A percentile compares a stretch with the other conserved stretches of the same genome.
These are phyloP conservation scores for Verticillium alfalfae DNA, from an alignment of 2,329 filamentous ascomycete species.

Conservation along the genomic window DNA sequence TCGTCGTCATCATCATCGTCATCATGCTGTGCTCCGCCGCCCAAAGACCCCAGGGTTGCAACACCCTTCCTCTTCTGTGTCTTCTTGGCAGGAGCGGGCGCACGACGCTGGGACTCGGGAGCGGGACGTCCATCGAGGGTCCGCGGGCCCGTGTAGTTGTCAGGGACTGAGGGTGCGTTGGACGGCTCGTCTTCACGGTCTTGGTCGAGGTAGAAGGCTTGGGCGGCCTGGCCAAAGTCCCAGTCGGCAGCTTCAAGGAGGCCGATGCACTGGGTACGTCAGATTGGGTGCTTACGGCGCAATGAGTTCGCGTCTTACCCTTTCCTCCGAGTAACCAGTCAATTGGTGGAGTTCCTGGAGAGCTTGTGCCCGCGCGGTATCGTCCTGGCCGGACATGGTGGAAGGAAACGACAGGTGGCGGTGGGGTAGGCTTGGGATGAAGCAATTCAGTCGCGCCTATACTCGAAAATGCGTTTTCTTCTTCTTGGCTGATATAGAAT, in stretches of 20 bases:
- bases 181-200: conserved; percentile 41
- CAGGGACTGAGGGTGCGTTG: conserved; percentile 17
- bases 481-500: too few relatives aligned
- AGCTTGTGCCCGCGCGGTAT: conserved; percentile 15
- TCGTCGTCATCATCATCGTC: conserved; percentile 57
- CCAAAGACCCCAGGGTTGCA: conserved; percentile 53
- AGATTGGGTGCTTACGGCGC: not conserved
- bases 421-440: not conserved
- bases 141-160: conserved; percentile 53
- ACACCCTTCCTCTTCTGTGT: conserved; percentile 53
- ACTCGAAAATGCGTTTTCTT: too few relatives aligned
- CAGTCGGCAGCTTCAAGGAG: conserved; percentile 62
- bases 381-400: conserved; percentile 33
- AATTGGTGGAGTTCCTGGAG: not conserved
- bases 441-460: too few relatives aligned
- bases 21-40: conserved; percentile 44
- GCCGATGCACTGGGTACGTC: conserved; percentile 50
- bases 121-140: conserved; percentile 60
- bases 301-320: not conserved
- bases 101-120: conserved; percentile 23
- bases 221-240: conserved; percentile 59
- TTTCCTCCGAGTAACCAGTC: conserved; percentile 8
- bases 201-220: conserved; percentile 55
- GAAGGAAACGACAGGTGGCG: conserved; percentile 3
- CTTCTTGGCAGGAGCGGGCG: conserved; percentile 22